Base-by-base conservation (phyloP, 2,329 filamentous ascomycete species). In the Parastagonospora avenae region DNA sequence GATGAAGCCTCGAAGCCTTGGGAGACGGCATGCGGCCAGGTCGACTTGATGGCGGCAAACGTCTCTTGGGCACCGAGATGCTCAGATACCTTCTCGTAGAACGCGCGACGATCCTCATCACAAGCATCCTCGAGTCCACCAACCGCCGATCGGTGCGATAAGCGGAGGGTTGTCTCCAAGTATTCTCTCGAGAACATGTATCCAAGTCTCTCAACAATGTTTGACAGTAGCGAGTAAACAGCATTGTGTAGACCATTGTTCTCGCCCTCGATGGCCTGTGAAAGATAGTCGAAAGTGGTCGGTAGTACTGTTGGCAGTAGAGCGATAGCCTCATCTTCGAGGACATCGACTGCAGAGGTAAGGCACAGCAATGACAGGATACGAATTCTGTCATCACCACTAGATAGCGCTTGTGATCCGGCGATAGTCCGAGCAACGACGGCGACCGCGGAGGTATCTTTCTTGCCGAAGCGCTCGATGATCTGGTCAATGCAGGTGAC, bases 391-490 rank as follows among this genome's bases (percentile, higher is more conserved):
- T 83, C 79, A 64, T 96, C 89, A 10, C 81, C 74, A 69, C 89
- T 87, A 32, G 89, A 90, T 42, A 97, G 82, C 57, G 91, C 93
- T 57, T 89, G 80, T 47, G 85, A 78, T 36, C 92, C 86, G 32
- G 90, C 86, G 63, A 99, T 88, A 1, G 88, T 88, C 52, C 86
- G 80, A 4, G 92, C 91, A 4, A 92, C 89, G 4, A 84, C 83
- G 24, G 89, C 81, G 38, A 96, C 89, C 38, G 86, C 87, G 60
- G 89, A 85, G 1, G 89, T 81, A 66, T 96, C 90, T 72, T 92
- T 95, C 79, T 94, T 95, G 60, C 94, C 95, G 71, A 96, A 97
- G 72, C 93, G 93, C 75, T 97, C 92, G 2, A 90, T 85, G 56
- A 99, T 95, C 73, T 91, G 90, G 75, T 97, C 92, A 38, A 97